Conservation (phyloP, 257 asterid species). For the Solanum sejunctum region DNA sequence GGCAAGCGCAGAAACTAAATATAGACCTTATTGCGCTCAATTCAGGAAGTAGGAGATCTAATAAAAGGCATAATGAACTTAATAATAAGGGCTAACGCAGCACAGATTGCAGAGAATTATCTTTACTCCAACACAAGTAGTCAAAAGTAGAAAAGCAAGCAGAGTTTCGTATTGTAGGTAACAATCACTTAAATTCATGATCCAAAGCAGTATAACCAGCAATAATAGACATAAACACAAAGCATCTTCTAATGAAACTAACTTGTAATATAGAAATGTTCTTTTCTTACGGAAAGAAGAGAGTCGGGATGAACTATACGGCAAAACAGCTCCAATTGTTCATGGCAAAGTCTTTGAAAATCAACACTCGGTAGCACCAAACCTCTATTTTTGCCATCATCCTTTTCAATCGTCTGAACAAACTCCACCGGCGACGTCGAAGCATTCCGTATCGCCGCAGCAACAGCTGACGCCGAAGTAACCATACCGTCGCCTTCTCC, state of each 20-base stretch:
- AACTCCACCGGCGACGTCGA: conserved; percentile 94
- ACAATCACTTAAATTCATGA: neutral
- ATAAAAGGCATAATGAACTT: neutral
- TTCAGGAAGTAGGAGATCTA: neutral
- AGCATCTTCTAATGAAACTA: neutral
- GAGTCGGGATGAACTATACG: conserved; percentile 67
- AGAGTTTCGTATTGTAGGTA: neutral
- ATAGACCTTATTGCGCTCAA: neutral
- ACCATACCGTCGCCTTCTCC: conserved; percentile 30
- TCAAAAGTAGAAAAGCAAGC: neutral
- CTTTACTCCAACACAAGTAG: neutral
- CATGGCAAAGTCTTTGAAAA: conserved; percentile 71
- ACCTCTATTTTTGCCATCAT: conserved; percentile 24
- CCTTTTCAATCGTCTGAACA: conserved; percentile 52
- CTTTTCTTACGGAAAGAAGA: conserved; percentile 47
- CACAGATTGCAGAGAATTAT: neutral
- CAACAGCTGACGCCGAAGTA: conserved; percentile 72
- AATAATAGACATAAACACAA: neutral
- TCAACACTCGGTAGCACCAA: conserved; percentile 81
- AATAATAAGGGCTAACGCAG: neutral
- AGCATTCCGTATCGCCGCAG: conserved; percentile 50
- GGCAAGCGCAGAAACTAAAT: neutral
- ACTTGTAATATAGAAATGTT: neutral
- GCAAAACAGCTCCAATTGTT: conserved; percentile 80
- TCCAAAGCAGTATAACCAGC: neutral